Evolutionary conservation across 768 basidiomycete species (phyloP).

Genomic region (Chlorophyllum brunneum): DNA sequence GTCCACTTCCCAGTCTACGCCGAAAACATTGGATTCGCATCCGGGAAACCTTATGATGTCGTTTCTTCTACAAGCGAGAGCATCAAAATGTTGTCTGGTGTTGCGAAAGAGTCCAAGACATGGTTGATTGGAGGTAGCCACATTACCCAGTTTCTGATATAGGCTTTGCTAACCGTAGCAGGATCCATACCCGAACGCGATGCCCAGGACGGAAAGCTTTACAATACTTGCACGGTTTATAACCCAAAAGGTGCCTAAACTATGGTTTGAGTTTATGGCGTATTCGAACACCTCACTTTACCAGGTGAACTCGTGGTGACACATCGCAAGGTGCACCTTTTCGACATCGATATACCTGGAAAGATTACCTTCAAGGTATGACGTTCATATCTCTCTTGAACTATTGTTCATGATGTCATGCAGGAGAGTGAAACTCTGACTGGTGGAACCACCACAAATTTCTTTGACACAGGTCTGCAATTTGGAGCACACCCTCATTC

Average conservation of each 20-base stretch:
- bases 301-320: slow-evolving; percentile 80
- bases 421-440: slow-evolving; percentile 90
- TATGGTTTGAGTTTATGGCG: not conserved
- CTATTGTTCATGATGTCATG: slow-evolving; percentile 4
- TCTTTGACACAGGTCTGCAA: slow-evolving; percentile 78
- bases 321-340: slow-evolving; percentile 94
- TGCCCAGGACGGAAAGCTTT: slow-evolving; percentile 57
- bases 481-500: not conserved
- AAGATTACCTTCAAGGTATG: slow-evolving; percentile 84
- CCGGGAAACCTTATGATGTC: slow-evolving; percentile 56
- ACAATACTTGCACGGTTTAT: slow-evolving; percentile 93
- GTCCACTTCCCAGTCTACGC: slow-evolving; percentile 81
- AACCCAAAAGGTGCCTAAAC: slow-evolving; percentile 58
- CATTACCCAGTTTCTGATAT: not conserved
- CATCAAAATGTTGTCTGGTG: slow-evolving; percentile 74
- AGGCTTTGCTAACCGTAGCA: slow-evolving; percentile 25
- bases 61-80: slow-evolving; percentile 62
- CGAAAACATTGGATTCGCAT: slow-evolving; percentile 66
- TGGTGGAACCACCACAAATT: slow-evolving; percentile 68
- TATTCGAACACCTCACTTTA: not conserved
- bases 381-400: not conserved
- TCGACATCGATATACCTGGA: slow-evolving; percentile 97
- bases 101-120: slow-evolving; percentile 69
- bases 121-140: slow-evolving; percentile 88
- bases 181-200: slow-evolving; percentile 93